Conservation (phyloP, 257 asterid genomes). For the Jaltomata sinuosa region DNA sequence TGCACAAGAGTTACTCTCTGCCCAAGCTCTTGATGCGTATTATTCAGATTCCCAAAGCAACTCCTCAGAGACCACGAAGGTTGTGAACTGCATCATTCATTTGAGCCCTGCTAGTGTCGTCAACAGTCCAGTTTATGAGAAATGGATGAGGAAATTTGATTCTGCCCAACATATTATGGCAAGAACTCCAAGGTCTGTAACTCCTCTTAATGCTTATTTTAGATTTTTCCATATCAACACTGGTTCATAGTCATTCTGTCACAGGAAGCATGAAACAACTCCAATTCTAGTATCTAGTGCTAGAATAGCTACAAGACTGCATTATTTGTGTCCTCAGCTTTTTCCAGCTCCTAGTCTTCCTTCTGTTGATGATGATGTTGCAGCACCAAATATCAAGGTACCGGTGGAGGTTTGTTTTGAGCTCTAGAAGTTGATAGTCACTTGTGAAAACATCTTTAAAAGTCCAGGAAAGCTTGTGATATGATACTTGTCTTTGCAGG, state of each 20-base stretch:
- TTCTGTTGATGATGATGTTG: neutral
- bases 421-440: neutral
- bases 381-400: neutral
- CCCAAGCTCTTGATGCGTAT: neutral
- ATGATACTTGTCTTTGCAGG: neutral
- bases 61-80: neutral
- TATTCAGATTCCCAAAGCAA: neutral
- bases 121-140: neutral
- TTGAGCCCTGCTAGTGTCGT: neutral
- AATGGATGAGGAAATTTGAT: neutral
- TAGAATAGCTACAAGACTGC: neutral
- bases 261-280: constrained; percentile 1
- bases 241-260: neutral
- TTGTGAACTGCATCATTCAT: neutral
- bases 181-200: neutral
- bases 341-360: neutral
- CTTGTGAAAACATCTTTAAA: neutral
- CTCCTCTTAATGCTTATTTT: neutral
- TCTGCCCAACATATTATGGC: neutral
- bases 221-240: neutral
- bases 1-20: neutral
- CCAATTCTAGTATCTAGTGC: neutral
- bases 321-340: neutral
- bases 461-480: neutral
- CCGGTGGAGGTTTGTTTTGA: neutral